These are phyloP conservation scores for Isoetes engelmannii DNA, from an alignment of 83 land plant genomes.

Conservation along the genomic window DNA sequence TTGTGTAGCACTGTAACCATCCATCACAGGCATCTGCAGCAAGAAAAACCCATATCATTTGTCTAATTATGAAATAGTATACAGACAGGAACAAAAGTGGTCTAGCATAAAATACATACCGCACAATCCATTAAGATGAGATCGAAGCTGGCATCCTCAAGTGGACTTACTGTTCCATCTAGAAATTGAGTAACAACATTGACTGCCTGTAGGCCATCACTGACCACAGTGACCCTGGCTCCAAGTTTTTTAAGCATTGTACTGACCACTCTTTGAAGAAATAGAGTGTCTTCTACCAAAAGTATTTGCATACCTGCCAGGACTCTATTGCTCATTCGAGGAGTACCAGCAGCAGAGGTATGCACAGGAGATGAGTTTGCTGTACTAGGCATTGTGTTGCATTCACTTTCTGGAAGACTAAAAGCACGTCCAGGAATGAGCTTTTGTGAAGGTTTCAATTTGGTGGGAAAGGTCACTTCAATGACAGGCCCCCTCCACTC, in stretches of 20 bases:
- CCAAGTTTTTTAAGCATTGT: conserved; percentile 12
- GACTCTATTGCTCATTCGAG: neutral
- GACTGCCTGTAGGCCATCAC: conserved; percentile 14
- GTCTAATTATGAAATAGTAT: neutral
- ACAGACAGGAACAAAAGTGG: neutral
- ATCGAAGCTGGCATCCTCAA: neutral
- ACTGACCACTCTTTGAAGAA: conserved; percentile 8
- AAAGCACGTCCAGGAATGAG: neutral
- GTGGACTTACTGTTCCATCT: neutral
- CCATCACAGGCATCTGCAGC: conserved; percentile 17
- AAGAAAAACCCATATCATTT: neutral
- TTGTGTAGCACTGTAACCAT: conserved; percentile 10
- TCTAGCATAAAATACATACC: neutral
- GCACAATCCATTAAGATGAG: conserved; percentile 16
- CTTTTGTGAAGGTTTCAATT: neutral
- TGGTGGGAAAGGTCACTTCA: neutral
- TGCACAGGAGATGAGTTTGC: conserved; percentile 9
- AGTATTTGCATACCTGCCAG: conserved; percentile 8
- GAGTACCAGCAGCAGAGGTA: neutral
- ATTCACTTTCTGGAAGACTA: conserved; percentile 2
- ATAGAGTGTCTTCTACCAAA: conserved; percentile 7
- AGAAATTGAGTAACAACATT: neutral
- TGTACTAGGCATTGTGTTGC: conserved; percentile 5
- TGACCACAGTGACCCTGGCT: conserved; percentile 8
- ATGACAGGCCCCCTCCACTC: conserved; percentile 17